These are phyloP conservation scores for Xylariaceae sp. DNA, from an alignment of 2,329 filamentous ascomycete genomes.

Conservation along the genomic window DNA sequence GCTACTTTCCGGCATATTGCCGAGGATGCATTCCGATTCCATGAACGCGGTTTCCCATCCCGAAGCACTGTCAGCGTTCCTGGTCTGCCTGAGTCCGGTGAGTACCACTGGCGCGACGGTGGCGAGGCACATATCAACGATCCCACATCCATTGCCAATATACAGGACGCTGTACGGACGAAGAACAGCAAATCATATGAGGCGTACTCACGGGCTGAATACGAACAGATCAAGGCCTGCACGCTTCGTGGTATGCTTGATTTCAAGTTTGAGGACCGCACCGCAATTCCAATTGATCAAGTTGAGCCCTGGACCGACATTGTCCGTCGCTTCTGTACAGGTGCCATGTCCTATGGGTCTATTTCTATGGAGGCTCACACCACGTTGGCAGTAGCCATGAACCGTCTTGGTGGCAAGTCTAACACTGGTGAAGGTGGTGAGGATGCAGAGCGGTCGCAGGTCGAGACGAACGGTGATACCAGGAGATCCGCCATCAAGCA, in stretches of 20 bases:
- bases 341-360: slow-evolving; percentile 97
- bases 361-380: slow-evolving; percentile 99
- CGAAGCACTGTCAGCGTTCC: slow-evolving; percentile 69
- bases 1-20: slow-evolving; percentile 91
- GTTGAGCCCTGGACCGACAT: slow-evolving; percentile 98
- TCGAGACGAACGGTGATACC: slow-evolving; percentile 85
- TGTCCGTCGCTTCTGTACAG: slow-evolving; percentile 90
- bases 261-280: slow-evolving; percentile 87
- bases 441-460: slow-evolving; percentile 81
- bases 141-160: slow-evolving; percentile 88
- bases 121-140: slow-evolving; percentile 95
- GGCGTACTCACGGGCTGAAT: slow-evolving; percentile 86
- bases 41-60: slow-evolving; percentile 86
- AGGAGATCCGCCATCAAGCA: slow-evolving; percentile 98
- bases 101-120: slow-evolving; percentile 98
- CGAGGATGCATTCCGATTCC: slow-evolving; percentile 88
- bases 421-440: slow-evolving; percentile 98
- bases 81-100: slow-evolving; percentile 84
- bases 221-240: slow-evolving; percentile 95
- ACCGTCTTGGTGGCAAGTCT: slow-evolving; percentile 90
- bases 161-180: slow-evolving; percentile 90
- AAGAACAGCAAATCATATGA: slow-evolving; percentile 99
- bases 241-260: slow-evolving; percentile 90
- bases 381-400: slow-evolving; percentile 93
- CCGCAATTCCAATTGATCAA: slow-evolving; percentile 86